A percentile compares a stretch with the other conserved stretches of the same genome.
Evolutionary conservation across 768 basidiomycete species (phyloP).

Genomic region (Russula foetens): DNA sequence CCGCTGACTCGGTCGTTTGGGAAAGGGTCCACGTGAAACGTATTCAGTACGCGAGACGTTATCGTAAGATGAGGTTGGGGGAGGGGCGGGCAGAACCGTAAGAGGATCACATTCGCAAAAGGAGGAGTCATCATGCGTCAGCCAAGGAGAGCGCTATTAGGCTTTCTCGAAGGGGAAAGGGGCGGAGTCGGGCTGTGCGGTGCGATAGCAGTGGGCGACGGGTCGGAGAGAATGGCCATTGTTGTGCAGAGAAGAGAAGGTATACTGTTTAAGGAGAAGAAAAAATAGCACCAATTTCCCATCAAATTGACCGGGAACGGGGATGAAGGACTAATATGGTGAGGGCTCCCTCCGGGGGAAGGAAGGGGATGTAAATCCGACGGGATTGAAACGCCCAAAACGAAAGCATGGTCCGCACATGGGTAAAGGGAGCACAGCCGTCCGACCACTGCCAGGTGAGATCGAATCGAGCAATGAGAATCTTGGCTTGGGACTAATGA

Average conservation of each 20-base stretch:
- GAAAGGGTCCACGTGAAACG: background rate
- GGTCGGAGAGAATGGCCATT: background rate
- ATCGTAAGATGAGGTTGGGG: background rate
- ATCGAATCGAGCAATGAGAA: background rate
- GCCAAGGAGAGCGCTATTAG: background rate
- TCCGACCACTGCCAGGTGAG: too few relatives aligned
- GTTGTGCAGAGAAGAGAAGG: background rate
- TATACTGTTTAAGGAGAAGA: too few relatives aligned
- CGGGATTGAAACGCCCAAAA: background rate
- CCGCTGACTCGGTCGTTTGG: background rate
- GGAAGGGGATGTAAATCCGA: background rate
- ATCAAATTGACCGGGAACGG: background rate
- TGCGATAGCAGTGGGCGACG: background rate
- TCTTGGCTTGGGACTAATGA: background rate
- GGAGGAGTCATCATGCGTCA: constrained; percentile 16
- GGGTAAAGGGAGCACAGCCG: background rate
- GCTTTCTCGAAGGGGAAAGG: background rate
- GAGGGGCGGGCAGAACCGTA: background rate
- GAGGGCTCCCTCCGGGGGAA: background rate
- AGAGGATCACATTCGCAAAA: background rate
- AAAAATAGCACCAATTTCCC: too few relatives aligned
- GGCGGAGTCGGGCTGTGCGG: background rate
- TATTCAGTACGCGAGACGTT: too few relatives aligned
- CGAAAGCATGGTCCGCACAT: background rate
- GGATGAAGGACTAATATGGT: background rate